phyloP scores from a whole-genome alignment of 2,329 filamentous ascomycete genomes.

The Fusarium phyllophilum region DNA sequence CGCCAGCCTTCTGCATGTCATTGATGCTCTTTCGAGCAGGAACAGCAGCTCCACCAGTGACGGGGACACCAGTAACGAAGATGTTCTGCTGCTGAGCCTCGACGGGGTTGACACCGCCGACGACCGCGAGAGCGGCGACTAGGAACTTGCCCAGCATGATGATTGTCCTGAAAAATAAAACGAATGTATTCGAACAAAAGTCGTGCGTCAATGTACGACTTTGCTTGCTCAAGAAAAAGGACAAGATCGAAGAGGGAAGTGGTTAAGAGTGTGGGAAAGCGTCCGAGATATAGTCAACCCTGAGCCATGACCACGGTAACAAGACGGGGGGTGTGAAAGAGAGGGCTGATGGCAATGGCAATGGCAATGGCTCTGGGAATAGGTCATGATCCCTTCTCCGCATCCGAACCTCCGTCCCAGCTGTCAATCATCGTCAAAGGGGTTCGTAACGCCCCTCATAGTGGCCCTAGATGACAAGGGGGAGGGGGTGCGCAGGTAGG shows the following conservation, averaged over 20 bases:
- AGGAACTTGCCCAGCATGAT: constrained; percentile 37
- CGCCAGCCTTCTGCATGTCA: constrained; percentile 53
- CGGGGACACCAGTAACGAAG: constrained; percentile 52
- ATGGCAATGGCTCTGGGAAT: constrained; percentile 9
- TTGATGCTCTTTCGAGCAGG: constrained; percentile 61
- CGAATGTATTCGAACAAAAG: constrained; percentile 30
- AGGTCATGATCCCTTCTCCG: constrained; percentile 32
- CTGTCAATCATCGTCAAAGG: constrained; percentile 40
- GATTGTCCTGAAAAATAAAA: constrained; percentile 23
- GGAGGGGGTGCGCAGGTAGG: constrained; percentile 34
- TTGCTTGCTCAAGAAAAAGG: constrained; percentile 27
- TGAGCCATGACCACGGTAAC: constrained; percentile 26
- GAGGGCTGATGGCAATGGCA: not conserved
- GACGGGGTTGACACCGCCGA: constrained; percentile 35
- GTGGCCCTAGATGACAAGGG: constrained; percentile 34
- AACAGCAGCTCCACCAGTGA: constrained; percentile 53
- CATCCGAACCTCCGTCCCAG: constrained; percentile 32
- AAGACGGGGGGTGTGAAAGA: constrained; percentile 15
- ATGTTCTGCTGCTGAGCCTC: constrained; percentile 41
- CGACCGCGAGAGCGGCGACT: constrained; percentile 42
- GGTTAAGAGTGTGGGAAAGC: constrained; percentile 20
- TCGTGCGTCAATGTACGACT: constrained; percentile 37
- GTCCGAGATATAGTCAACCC: constrained; percentile 28
- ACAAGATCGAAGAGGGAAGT: constrained; percentile 11
- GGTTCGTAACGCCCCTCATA: constrained; percentile 32